Percentiles rank a stretch among this genome's conserved stretches.
phyloP scores from a whole-genome alignment of 306 rosid species.

The Parietaria judaica region DNA sequence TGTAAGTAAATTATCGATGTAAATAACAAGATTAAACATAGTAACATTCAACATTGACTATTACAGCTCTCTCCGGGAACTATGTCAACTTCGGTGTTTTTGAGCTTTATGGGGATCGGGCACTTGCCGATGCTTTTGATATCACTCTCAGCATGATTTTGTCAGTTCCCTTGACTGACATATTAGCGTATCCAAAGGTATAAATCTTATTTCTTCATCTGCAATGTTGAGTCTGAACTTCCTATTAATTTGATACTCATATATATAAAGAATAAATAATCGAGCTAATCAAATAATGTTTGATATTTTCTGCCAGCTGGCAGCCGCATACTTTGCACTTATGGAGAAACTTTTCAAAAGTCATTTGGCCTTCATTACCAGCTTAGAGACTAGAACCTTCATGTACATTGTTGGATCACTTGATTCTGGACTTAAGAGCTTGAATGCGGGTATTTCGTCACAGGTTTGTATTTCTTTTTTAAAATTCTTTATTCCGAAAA shows the following conservation, averaged over 20 bases:
- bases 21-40: too few relatives aligned
- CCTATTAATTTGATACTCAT: not conserved
- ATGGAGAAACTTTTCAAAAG: conserved; percentile 77
- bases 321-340: conserved; percentile 84
- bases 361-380: conserved; percentile 67
- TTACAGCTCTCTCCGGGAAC: conserved; percentile 83
- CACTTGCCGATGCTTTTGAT: conserved; percentile 82
- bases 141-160: conserved; percentile 78
- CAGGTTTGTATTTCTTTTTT: conserved; percentile 45
- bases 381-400: conserved; percentile 72
- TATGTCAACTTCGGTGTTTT: conserved; percentile 96
- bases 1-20: too few relatives aligned
- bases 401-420: conserved; percentile 86
- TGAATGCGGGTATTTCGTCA: conserved; percentile 76
- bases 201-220: conserved; percentile 13
- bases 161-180: conserved; percentile 79
- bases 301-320: conserved; percentile 49
- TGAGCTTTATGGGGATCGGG: conserved; percentile 91
- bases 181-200: conserved; percentile 90
- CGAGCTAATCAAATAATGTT: too few relatives aligned
- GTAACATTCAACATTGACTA: not conserved
- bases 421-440: conserved; percentile 94
- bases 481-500: not conserved
- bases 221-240: not conserved
- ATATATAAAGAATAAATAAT: not conserved